Evolutionary conservation across 148 eudicot genomes (phyloP), one percentile per base, ranked within the genome.

Genomic region (Rhododendron williamsianum): DNA sequence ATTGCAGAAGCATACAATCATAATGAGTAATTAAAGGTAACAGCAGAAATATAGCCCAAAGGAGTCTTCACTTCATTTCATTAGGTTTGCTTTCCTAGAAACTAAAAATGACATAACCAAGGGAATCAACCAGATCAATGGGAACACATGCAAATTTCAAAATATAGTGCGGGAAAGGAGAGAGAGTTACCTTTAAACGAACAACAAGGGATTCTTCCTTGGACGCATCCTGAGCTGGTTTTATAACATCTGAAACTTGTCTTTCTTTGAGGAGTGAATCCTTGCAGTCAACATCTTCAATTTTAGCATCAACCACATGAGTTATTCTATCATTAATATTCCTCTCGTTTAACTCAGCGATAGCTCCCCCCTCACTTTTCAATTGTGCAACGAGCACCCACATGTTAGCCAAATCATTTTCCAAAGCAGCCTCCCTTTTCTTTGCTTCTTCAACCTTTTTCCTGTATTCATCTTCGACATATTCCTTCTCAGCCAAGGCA

Each of bases 331-430:
- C 82, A 84, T 86, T 90, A 56, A 56, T 63, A 82, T 63, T 87
- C 69, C 87, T 89, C 60, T 87, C 90, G 73, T 89, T 84, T 23
- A 89, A 45, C 84, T 89, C 98, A 16, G 89, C 84, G 45, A 82
- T 78, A 36, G 84, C 87, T 74, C 88, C 90, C 51, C 86, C 93
- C 46, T 95, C 98, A 89, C 93, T 95, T 92, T 95, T 97, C 88
- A 97, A 87, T 92, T 93, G 95, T 78, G 99, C 98, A 82, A 97
- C 99, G 87, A 97, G 96, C 87, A 95, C 95, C 99, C 99, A 97
- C 98, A 95, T 97, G 84, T 97, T 95, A 54, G 99, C 98, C 81
- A 97, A 88, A 91, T 97, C 99, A 85, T 94, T 97, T 90, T 97
- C 99, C 81, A 97, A 88, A 83, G 94, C 89, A 25, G 93, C 89